Evolutionary conservation across 2,329 filamentous ascomycete species (phyloP), one percentile per base, ranked within the genome.

Genomic region (Fusarium buxicola): DNA sequence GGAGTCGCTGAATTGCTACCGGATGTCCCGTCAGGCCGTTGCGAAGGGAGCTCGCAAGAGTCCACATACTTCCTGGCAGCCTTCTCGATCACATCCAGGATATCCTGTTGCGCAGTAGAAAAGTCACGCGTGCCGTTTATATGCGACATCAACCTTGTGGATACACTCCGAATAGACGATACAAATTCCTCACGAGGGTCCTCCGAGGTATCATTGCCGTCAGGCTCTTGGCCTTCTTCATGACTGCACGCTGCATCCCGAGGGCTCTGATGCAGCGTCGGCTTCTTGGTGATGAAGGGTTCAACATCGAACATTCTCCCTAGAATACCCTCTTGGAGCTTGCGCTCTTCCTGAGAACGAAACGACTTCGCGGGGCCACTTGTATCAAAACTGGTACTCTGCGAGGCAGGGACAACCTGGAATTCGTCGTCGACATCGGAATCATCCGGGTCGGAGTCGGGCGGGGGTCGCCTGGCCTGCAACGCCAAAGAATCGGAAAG

Each of bases 361-460:
- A 82, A 79, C 0, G 73, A 74, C 58, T 81, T 84, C 10, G 79
- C 78, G 4, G 82, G 77, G 2, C 75, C 78, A 48, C 72, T 79
- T 12, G 74, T 67, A 31, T 81, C 80, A 38, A 76, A 74, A 43
- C 63, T 69, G 8, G 66, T 70, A 45, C 63, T 65, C 13, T 73
- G 72, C 3, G 70, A 66, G 16, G 70, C 65, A 1, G 80, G 78
- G 7, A 78, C 70, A 8, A 80, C 77, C 49, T 83, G 78, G 55
- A 85, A 83, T 12, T 87, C 84, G 53, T 86, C 82, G 32, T 87
- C 83, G 25, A 79, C 73, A 58, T 88, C 83, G 7, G 84, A 80
- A 45, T 83, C 82, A 16, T 84, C 81, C 6, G 75, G 71, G 21
- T 82, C 79, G 11, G 75, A 76, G 40, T 78, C 77, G 11, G 72